Percentiles rank a stretch among this genome's conserved stretches.
Evolutionary conservation across 2,329 filamentous ascomycete species (phyloP).

Genomic region (Dactylellina sp.): DNA sequence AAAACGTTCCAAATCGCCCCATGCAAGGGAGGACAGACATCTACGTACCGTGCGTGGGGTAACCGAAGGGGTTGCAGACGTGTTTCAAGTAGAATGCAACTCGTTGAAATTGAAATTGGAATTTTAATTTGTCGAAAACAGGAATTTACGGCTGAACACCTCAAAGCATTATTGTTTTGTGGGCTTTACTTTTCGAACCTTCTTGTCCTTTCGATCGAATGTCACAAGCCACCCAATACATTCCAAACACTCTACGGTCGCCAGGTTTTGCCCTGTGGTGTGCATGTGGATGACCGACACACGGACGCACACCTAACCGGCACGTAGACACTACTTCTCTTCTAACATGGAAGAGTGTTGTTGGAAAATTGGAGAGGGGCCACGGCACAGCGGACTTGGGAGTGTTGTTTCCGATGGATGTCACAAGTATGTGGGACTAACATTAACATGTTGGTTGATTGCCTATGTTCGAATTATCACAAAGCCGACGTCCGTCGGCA

Average conservation of each 20-base stretch:
- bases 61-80: neutral
- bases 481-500: neutral
- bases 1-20: neutral
- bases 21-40: neutral
- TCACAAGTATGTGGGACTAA: slow-evolving; percentile 31
- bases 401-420: slow-evolving; percentile 20
- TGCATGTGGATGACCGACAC: neutral
- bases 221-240: slow-evolving; percentile 40
- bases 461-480: neutral
- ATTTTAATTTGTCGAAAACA: slow-evolving; percentile 7
- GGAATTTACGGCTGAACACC: slow-evolving; percentile 11
- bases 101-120: too few species aligned
- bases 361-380: slow-evolving; percentile 3
- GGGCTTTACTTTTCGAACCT: neutral
- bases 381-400: slow-evolving; percentile 22
- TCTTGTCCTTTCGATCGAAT: too few species aligned
- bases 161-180: slow-evolving; percentile 10
- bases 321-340: neutral
- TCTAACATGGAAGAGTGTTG: slow-evolving; percentile 18
- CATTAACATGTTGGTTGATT: slow-evolving; percentile 1
- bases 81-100: slow-evolving; percentile 36
- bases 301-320: neutral
- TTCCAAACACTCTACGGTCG: slow-evolving; percentile 39
- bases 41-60: neutral
- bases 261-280: neutral